Base-by-base conservation (phyloP, 495 filamentous ascomycete species). In the Mytilinidion resinicola region DNA sequence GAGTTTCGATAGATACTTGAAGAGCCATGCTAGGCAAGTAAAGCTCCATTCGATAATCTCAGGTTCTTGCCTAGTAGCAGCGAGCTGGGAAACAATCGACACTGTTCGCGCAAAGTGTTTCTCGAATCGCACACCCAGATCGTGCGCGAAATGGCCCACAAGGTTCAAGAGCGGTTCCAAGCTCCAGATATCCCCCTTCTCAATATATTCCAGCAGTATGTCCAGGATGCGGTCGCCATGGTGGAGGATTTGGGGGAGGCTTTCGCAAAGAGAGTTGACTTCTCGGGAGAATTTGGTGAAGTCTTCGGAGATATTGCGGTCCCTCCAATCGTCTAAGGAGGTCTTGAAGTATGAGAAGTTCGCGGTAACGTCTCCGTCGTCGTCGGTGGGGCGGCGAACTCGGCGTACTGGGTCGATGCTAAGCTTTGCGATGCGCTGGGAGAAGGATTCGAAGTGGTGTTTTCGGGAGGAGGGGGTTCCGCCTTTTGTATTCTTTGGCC, bases 41-140 rank as follows among this genome's bases (percentile, higher is more conserved):
- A 99, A 97, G 55, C 90, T 91, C 95, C 93, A 97, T 74, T 99
- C 91, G 37, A 95, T 85, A 14, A 90, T 88, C 61, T 92, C 90
- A 34, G 89, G 79, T 61, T 84, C 82, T 1, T 73, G 59, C 64
- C 87, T 80, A 49, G 77, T 81, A 20, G 82, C 81, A 36, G 85
- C 84, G 37, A 89, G 67, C 3, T 78, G 80, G 6, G 79, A 73
- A 39, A 97, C 81, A 53, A 93, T 70, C 10, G 76, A 78, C 41
- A 96, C 81, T 4, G 85, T 78, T 15, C 80, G 77, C 15, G 78
- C 78, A 69, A 96, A 96, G 67, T 96, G 83, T 53, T 84, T 86
- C 72, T 96, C 91, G 66, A 99, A 97, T 49, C 83, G 79, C n/a
- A 78, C 77, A 35, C 91, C 91, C 41, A 97, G 73, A 68, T 99